Percentiles rank a stretch among this genome's conserved stretches.
Evolutionary conservation across 208 protist genomes (phyloP).

Genomic region (Leishmania arabica): DNA sequence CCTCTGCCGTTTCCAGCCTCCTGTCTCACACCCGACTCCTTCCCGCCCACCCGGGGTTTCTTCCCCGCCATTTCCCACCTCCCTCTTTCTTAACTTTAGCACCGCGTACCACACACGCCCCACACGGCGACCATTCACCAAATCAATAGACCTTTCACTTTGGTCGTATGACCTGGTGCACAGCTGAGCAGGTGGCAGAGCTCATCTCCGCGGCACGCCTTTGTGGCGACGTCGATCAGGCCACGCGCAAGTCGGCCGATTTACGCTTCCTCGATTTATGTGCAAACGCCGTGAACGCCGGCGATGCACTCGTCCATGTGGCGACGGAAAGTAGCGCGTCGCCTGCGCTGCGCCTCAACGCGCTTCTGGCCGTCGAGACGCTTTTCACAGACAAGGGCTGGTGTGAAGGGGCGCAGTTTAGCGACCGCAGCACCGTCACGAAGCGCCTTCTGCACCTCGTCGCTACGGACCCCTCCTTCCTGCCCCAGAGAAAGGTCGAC

Average conservation of each 20-base stretch:
- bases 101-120: neutral
- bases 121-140: neutral
- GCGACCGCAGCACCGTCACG: constrained; percentile 30
- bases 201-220: constrained; percentile 39
- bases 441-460: constrained; percentile 21
- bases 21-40: neutral
- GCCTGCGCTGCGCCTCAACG: constrained; percentile 42
- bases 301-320: constrained; percentile 50
- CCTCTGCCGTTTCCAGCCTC: neutral
- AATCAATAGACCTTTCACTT: too few relatives aligned
- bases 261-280: constrained; percentile 43
- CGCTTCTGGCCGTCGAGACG: constrained; percentile 47
- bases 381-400: constrained; percentile 43
- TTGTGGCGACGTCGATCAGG: constrained; percentile 26
- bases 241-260: constrained; percentile 38
- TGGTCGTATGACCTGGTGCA: constrained; percentile 47
- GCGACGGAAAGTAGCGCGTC: constrained; percentile 16
- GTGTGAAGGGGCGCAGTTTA: constrained; percentile 45
- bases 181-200: constrained; percentile 30
- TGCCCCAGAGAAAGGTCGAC: constrained; percentile 16
- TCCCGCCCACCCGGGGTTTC: neutral
- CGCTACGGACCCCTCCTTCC: neutral
- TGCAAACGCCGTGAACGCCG: constrained; percentile 46
- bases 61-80: neutral
- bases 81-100: neutral